Percentiles rank a stretch among this genome's conserved stretches.
phyloP scores from a whole-genome alignment of 2,329 filamentous ascomycete species.

The Huntiella savannae region DNA sequence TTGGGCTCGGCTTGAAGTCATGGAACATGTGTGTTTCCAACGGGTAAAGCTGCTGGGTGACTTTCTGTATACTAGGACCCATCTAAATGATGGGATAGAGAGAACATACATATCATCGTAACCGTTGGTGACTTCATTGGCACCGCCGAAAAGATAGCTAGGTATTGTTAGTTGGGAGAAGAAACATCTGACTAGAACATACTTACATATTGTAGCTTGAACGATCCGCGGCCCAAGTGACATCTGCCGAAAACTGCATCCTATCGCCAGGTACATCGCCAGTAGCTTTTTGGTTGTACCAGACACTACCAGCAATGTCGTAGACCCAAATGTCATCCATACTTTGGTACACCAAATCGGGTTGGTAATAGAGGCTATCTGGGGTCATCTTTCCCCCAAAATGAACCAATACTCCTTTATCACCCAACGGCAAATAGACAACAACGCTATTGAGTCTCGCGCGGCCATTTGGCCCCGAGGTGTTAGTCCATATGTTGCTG shows the following conservation, averaged over 20 bases:
- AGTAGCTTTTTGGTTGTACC: slow-evolving; percentile 38
- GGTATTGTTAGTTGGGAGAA: neutral
- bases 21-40: slow-evolving; percentile 38
- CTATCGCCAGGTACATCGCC: slow-evolving; percentile 33
- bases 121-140: slow-evolving; percentile 24
- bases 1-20: slow-evolving; percentile 32
- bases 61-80: slow-evolving; percentile 36
- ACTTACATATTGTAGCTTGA: slow-evolving; percentile 46
- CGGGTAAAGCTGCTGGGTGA: slow-evolving; percentile 22
- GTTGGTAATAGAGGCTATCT: slow-evolving; percentile 22
- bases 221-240: slow-evolving; percentile 36
- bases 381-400: slow-evolving; percentile 34
- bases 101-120: slow-evolving; percentile 46
- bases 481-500: slow-evolving; percentile 30
- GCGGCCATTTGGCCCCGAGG: slow-evolving; percentile 26
- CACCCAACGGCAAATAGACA: slow-evolving; percentile 39
- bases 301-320: slow-evolving; percentile 38
- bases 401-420: slow-evolving; percentile 39
- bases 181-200: neutral
- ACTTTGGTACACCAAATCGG: slow-evolving; percentile 24
- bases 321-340: slow-evolving; percentile 38
- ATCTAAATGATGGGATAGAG: slow-evolving; percentile 41
- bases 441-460: slow-evolving; percentile 40
- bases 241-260: slow-evolving; percentile 41
- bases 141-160: slow-evolving; percentile 43